A percentile compares a stretch with the other conserved stretches of the same genome.
These are phyloP conservation scores for Seiridium cupressi DNA, from an alignment of 2,329 filamentous ascomycete genomes.

Conservation along the genomic window DNA sequence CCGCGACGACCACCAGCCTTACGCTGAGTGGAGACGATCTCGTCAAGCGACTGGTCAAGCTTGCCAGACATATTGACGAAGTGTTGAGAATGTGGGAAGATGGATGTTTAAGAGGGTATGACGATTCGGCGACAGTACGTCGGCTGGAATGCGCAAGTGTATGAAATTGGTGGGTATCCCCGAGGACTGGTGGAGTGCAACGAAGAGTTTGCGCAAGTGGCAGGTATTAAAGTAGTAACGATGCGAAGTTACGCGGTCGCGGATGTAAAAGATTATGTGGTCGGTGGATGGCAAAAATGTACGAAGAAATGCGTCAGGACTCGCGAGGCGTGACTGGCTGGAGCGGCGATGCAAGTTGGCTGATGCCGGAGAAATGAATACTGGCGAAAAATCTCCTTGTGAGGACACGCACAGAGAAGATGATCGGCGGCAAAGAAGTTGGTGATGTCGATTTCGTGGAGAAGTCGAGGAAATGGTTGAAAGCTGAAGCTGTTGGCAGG, in stretches of 20 bases:
- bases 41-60: conserved; percentile 94
- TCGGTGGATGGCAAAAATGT: background rate
- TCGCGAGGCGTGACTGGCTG: background rate
- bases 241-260: background rate
- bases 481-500: conserved; percentile 4
- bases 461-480: background rate
- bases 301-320: background rate
- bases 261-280: background rate
- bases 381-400: conserved; percentile 7
- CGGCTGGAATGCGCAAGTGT: background rate
- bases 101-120: background rate
- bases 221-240: background rate
- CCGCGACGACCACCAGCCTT: conserved; percentile 51
- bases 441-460: background rate
- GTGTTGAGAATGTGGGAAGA: conserved; percentile 41
- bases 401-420: no score
- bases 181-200: background rate
- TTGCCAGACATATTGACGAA: conserved; percentile 76
- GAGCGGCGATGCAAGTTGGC: conserved; percentile 30
- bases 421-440: background rate
- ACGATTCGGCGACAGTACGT: background rate
- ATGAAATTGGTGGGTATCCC: no score
- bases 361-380: conserved; percentile 22
- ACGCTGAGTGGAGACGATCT: conserved; percentile 83
- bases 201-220: conserved; percentile 11